Conservation (phyloP, 2,329 filamentous ascomycete genomes). For the Aspergillus neoniger region DNA sequence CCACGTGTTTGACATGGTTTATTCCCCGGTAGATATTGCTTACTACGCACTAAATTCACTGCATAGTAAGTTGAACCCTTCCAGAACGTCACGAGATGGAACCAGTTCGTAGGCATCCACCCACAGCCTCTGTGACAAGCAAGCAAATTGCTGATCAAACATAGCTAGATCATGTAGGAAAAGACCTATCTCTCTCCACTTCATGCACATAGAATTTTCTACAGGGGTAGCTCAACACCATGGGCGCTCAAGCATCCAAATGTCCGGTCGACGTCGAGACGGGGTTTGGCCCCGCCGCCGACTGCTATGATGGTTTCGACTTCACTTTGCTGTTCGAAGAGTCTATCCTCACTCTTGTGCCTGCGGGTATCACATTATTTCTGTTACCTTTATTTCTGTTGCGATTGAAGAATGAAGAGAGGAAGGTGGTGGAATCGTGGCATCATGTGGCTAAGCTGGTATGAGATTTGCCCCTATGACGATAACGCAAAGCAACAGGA, state of each 20-base stretch:
- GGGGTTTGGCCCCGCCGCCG: background rate
- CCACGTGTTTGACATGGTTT: too few species aligned
- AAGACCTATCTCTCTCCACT: background rate
- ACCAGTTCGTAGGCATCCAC: background rate
- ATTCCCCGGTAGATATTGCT: background rate
- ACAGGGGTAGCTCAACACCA: background rate
- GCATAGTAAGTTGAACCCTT: background rate
- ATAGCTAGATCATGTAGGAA: background rate
- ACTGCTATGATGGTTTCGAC: slow-evolving; percentile 25
- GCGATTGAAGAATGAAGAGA: background rate
- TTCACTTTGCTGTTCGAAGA: slow-evolving; percentile 38
- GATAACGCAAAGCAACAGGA: too few species aligned
- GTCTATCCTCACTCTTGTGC: slow-evolving; percentile 29
- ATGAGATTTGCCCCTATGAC: background rate
- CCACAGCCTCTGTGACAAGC: background rate
- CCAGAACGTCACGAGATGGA: background rate
- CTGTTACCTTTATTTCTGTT: background rate
- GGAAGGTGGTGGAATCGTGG: background rate
- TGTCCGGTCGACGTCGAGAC: background rate
- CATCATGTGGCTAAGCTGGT: background rate
- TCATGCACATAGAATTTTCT: background rate
- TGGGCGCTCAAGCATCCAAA: background rate
- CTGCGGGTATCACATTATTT: background rate
- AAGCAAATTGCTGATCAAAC: background rate
- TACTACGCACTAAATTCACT: background rate